Base-by-base conservation (phyloP, 352 stramenopile genomes). In the Phytophthora brassicae region DNA sequence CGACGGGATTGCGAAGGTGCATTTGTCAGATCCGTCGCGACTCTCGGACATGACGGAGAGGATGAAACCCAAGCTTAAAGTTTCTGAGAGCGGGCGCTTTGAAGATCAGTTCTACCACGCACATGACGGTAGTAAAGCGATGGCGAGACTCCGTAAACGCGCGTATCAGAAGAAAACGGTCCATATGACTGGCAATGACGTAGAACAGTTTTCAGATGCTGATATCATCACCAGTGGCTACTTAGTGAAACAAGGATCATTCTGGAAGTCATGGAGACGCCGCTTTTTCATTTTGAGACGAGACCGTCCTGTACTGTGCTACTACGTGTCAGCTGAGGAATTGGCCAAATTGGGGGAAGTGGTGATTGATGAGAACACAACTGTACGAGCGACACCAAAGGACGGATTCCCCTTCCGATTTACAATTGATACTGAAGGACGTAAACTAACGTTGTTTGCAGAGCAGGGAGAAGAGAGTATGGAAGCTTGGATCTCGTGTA, bases 51-150 rank as follows among this genome's bases (percentile, higher is more conserved):
- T 72, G 53, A 66, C 62, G 29, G 45, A 74, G 52, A 45, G 58
- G 23, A 64, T 73, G 51, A 75, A 89, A 67, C 86, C 86, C 11
- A 81, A 79, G 61, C 80, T 95, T 33, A 79, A 81, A 43, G 81
- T 95, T 17, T 93, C 86, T 20, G 80, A 87, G 60, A 94, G 84
- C 39, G 86, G 86, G 3, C 82, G 74, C 56, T 92, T 94, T 64
- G 78, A 95, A 33, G 86, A 95, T 60, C 86, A 95, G 64, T 95
- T 91, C 60, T 92, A 93, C 55, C 84, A 92, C 57, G 81, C 86
- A 19, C 81, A 89, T 24, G 81, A 92, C 48, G 84, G 74, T 22
- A 94, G 84, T 50, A 87, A 86, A 28, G 70, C 86, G 22, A 89
- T 94, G 74, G 86, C 83, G 1, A 72, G 90, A 44, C 71, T 95